Base-by-base conservation (phyloP, 805 yeast genomes). In the Lachancea meyersii region DNA sequence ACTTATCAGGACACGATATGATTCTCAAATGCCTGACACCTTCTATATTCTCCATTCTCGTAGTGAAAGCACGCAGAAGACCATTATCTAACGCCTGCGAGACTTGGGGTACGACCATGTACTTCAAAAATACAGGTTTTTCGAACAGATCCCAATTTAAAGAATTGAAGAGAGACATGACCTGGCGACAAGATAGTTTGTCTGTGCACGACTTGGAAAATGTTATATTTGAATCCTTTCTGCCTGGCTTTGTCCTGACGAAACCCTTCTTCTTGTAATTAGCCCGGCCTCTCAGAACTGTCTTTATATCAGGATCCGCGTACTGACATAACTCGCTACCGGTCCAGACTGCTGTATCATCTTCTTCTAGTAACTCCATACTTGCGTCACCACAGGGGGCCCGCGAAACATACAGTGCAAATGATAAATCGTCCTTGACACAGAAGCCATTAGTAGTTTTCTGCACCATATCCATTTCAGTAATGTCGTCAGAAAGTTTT, bases 351-450 rank as follows among this genome's bases (percentile, higher is more conserved):
- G 40, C 34, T 1, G 31, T 14, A 13, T 28, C 39, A 17, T 44
- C 48, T 5, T 40, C 42, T 10, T 40, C 33, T 13, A 65, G 44
- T 2, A 61, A 50, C 23, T 71, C 72, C 77, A 87, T 75, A 5
- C 94, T 82, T 0, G 86, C 80, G 58, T 89, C 97, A 1, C 97
- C 97, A 66, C 97, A 89, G 0, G 97, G 97, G 0, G 81, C 69
- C 48, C 84, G 93, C 9, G 89, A 77, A 5, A 84, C 66, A 47
- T 77, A 81, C 48, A 87, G 57, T 0, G 79, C 81, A 42, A 87
- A 60, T 38, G 68, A 55, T 35, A 75, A 58, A 2, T 62, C 65
- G 0, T 49, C 40, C 33, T 63, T 72, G 38, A 77, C 39, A 20
- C 30, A 45, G 45, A 52, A 77, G 5, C 32, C 27, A n/a, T 38